Percentiles rank a stretch among this genome's conserved stretches.
phyloP scores from a whole-genome alignment of 2,329 filamentous ascomycete species.

The Fusarium floridanum region DNA sequence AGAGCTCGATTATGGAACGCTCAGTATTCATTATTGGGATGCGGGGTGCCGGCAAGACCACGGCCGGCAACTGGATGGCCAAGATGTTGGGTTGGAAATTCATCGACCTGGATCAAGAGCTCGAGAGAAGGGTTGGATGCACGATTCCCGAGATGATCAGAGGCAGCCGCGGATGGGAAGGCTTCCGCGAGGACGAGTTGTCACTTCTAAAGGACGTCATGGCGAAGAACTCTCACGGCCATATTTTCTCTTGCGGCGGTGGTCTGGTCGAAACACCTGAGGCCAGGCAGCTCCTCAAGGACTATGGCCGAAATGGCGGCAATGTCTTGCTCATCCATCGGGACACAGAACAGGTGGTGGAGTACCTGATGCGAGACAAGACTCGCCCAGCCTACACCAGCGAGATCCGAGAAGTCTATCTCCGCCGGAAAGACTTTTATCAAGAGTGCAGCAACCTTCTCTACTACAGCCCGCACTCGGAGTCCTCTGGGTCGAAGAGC shows the following conservation, averaged over 20 bases:
- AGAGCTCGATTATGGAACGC: constrained; percentile 54
- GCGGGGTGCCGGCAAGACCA: constrained; percentile 97
- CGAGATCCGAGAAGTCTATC: constrained; percentile 91
- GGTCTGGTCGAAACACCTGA: constrained; percentile 90
- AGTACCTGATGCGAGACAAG: constrained; percentile 90
- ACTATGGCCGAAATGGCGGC: constrained; percentile 81
- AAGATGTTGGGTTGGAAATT: constrained; percentile 81
- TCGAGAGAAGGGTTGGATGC: constrained; percentile 80
- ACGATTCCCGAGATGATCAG: constrained; percentile 90
- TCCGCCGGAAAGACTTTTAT: constrained; percentile 90
- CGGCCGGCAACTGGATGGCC: constrained; percentile 87
- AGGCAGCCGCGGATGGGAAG: constrained; percentile 81
- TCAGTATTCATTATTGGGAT: constrained; percentile 97
- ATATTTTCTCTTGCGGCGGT: constrained; percentile 94
- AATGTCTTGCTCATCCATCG: constrained; percentile 90
- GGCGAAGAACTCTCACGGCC: constrained; percentile 77
- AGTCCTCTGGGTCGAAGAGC: constrained; percentile 37
- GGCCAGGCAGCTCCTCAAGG: constrained; percentile 79
- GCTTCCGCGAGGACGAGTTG: constrained; percentile 85
- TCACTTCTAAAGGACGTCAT: constrained; percentile 80
- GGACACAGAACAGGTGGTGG: constrained; percentile 87
- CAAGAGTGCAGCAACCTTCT: constrained; percentile 93
- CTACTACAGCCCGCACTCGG: constrained; percentile 83
- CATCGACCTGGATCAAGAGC: constrained; percentile 87
- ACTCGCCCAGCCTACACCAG: constrained; percentile 92